These are phyloP conservation scores for Lipomyces spencermartinsiae DNA, from an alignment of 805 yeast species.

Conservation along the genomic window DNA sequence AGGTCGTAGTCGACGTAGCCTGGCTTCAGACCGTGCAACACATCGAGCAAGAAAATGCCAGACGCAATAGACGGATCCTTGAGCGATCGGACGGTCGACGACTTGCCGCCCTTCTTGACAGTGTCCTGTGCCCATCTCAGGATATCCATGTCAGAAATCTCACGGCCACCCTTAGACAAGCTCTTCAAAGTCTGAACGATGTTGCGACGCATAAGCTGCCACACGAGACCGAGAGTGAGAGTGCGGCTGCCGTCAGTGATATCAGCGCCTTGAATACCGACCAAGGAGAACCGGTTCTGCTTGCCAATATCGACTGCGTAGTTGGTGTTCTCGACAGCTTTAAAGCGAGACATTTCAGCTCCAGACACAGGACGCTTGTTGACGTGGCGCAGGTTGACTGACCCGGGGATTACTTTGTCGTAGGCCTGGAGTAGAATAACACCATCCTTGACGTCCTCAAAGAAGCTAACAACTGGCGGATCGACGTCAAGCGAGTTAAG, in stretches of 20 bases:
- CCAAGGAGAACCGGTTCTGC: conserved; percentile 88
- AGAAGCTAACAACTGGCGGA: conserved; percentile 88
- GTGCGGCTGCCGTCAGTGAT: conserved; percentile 91
- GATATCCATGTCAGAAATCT: conserved; percentile 82
- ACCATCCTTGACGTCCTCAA: conserved; percentile 96
- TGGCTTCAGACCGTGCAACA: conserved; percentile 91
- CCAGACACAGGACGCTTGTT: conserved; percentile 84
- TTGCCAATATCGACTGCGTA: conserved; percentile 98
- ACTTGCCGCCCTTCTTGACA: conserved; percentile 83
- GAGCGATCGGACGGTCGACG: conserved; percentile 73
- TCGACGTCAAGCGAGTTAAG: conserved; percentile 94
- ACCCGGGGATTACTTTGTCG: conserved; percentile 94
- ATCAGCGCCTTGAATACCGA: conserved; percentile 98
- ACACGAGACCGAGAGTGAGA: conserved; percentile 88
- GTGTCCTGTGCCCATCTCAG: conserved; percentile 92
- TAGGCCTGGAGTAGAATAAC: conserved; percentile 86
- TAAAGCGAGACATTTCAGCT: conserved; percentile 81
- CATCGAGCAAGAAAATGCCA: conserved; percentile 85
- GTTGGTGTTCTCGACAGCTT: conserved; percentile 96
- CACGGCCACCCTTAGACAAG: conserved; percentile 74
- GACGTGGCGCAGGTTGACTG: conserved; percentile 76
- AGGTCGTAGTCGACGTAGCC: conserved; percentile 97
- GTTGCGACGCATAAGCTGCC: conserved; percentile 99
- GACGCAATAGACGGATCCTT: conserved; percentile 77
- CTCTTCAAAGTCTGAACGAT: conserved; percentile 81